phyloP scores from a whole-genome alignment of 2,329 filamentous ascomycete genomes.

The Raffaelea arxii region DNA sequence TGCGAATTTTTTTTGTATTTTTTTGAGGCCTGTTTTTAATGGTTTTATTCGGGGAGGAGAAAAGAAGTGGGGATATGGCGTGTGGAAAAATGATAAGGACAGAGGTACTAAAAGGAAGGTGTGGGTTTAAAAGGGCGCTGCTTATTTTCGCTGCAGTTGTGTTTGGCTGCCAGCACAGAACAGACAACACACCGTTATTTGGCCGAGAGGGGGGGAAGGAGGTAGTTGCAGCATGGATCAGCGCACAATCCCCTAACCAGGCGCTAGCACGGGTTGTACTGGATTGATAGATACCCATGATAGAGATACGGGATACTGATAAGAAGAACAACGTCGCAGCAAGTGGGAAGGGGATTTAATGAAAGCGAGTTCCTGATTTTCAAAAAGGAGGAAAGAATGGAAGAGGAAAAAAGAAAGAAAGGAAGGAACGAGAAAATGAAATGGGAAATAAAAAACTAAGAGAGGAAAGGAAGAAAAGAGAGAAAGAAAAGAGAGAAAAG shows the following conservation, averaged over 20 bases:
- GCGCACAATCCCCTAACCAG: too few relatives aligned
- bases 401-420: too few relatives aligned
- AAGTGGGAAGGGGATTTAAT: too few relatives aligned
- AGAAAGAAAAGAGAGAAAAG: neutral
- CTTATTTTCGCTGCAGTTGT: neutral
- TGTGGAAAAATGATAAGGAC: conserved; percentile 12
- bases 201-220: neutral
- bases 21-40: too few relatives aligned
- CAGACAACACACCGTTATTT: neutral
- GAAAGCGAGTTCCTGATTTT: too few relatives aligned
- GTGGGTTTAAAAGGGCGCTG: neutral
- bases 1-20: conserved; percentile 8
- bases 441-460: too few relatives aligned
- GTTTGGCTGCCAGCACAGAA: neutral
- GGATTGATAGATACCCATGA: neutral
- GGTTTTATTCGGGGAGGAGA: conserved; percentile 11
- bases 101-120: neutral
- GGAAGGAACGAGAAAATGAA: too few relatives aligned
- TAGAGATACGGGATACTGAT: too few relatives aligned
- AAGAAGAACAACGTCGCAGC: too few relatives aligned
- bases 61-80: conserved; percentile 6
- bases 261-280: too few relatives aligned
- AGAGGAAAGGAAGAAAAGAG: neutral
- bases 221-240: too few relatives aligned
- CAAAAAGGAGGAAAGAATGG: too few relatives aligned